A percentile compares a stretch with the other conserved stretches of the same genome.
phyloP scores from a whole-genome alignment of 805 yeast genomes.

The Myxozyma vanderwaltii region DNA sequence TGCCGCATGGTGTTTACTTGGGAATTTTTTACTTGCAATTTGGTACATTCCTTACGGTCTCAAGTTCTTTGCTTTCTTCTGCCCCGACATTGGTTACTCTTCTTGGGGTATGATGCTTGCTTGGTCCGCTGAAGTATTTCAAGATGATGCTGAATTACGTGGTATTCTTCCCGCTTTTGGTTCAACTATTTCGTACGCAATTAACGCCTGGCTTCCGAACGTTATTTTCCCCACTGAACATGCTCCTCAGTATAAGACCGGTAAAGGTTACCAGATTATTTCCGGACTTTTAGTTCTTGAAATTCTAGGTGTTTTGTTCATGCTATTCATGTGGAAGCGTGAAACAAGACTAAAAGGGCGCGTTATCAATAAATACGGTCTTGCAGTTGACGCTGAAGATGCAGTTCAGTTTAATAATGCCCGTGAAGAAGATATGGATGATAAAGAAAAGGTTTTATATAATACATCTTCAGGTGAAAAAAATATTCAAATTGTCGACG shows the following conservation, averaged over 20 bases:
- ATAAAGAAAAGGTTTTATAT: background rate
- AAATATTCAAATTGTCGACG: background rate
- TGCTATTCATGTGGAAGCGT: conserved; percentile 19
- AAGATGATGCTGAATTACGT: conserved; percentile 39
- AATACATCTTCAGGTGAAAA: background rate
- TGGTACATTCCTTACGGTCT: conserved; percentile 49
- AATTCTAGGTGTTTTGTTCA: conserved; percentile 21
- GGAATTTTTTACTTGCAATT: conserved; percentile 44
- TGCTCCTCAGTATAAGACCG: conserved; percentile 38
- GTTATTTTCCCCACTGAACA: conserved; percentile 45
- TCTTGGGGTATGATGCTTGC: conserved; percentile 34
- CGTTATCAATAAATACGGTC: conserved; percentile 21
- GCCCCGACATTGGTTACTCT: conserved; percentile 19
- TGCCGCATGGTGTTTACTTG: conserved; percentile 9
- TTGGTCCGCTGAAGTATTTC: conserved; percentile 36
- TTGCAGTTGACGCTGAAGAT: conserved; percentile 25
- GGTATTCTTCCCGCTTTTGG: conserved; percentile 40
- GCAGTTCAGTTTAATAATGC: background rate
- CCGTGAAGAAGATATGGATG: background rate
- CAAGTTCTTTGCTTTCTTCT: conserved; percentile 30
- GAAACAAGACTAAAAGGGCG: conserved; percentile 2
- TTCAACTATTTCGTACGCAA: conserved; percentile 41
- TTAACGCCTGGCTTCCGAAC: conserved; percentile 47
- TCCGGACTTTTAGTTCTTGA: conserved; percentile 19
- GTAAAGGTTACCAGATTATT: conserved; percentile 29